Conservation (phyloP, 768 basidiomycete genomes). For the Arthromyces matolae region DNA sequence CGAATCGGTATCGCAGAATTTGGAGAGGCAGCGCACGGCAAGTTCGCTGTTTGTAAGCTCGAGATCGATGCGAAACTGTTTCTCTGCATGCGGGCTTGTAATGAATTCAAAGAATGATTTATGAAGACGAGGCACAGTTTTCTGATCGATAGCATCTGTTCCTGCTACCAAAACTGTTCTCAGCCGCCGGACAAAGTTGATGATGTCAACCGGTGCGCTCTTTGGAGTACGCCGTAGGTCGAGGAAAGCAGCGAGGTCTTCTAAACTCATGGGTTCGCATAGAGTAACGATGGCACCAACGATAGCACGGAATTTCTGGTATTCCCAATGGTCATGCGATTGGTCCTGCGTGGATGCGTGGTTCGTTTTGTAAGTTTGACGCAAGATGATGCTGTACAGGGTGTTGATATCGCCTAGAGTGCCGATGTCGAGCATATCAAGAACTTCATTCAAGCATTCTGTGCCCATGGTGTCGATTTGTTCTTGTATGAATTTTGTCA, state of each 20-base stretch:
- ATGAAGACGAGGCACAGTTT: conserved; percentile 14
- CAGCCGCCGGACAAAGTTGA: conserved; percentile 11
- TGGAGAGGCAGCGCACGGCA: not conserved
- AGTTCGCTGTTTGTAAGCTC: not conserved
- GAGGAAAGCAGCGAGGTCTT: conserved; percentile 7
- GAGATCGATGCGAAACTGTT: not conserved
- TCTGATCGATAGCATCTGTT: conserved; percentile 2
- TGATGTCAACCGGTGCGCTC: conserved; percentile 9
- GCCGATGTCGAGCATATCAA: conserved; percentile 7
- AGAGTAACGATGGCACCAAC: conserved; percentile 13
- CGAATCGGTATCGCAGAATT: not conserved
- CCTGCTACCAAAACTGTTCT: conserved; percentile 15
- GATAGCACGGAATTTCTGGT: conserved; percentile 7
- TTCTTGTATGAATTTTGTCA: conserved; percentile 7
- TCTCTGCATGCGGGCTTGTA: conserved; percentile 4
- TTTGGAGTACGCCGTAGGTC: conserved; percentile 6
- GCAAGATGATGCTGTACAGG: too few species aligned
- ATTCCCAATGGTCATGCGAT: too few species aligned
- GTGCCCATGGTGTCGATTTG: conserved; percentile 10
- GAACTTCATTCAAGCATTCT: conserved; percentile 11
- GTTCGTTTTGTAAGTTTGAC: too few species aligned
- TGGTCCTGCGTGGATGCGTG: too few species aligned
- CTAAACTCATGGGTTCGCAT: conserved; percentile 8
- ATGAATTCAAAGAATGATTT: too few species aligned
- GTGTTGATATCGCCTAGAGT: conserved; percentile 14